phyloP scores from a whole-genome alignment of 768 basidiomycete species.

The Cyclocybe cylindracea region DNA sequence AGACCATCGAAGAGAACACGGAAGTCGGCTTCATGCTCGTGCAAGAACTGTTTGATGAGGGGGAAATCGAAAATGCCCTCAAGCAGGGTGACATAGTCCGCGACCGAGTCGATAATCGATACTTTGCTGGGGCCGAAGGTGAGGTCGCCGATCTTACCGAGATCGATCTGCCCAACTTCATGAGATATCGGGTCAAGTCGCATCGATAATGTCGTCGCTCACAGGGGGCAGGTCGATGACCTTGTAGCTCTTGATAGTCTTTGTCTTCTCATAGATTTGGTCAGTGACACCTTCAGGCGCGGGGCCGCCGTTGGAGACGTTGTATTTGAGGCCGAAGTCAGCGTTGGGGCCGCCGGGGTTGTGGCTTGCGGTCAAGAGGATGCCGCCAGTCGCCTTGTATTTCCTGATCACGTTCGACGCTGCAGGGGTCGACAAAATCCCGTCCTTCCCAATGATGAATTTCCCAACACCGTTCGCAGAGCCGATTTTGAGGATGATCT shows the following conservation, averaged over 20 bases:
- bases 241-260: constrained; percentile 85
- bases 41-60: constrained; percentile 88
- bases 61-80: constrained; percentile 93
- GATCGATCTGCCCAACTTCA: constrained; percentile 60
- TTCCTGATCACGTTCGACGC: constrained; percentile 95
- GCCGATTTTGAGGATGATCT: constrained; percentile 91
- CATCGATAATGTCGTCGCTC: constrained; percentile 24
- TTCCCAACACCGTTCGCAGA: constrained; percentile 92
- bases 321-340: constrained; percentile 99
- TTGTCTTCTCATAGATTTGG: constrained; percentile 90
- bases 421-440: constrained; percentile 95
- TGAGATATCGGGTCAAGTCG: constrained; percentile 6
- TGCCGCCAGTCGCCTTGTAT: constrained; percentile 95
- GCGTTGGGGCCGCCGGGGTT: constrained; percentile 98
- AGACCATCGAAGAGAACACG: constrained; percentile 94
- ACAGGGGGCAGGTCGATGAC: constrained; percentile 76
- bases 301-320: constrained; percentile 95
- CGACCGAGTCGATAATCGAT: constrained; percentile 91
- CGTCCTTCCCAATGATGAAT: constrained; percentile 89
- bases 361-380: constrained; percentile 94
- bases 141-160: constrained; percentile 78
- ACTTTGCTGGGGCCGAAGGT: constrained; percentile 83
- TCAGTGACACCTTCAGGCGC: constrained; percentile 97
- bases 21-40: constrained; percentile 64
- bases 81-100: constrained; percentile 83